Base-by-base conservation (phyloP, 805 yeast species). In the Wickerhamomyces hampshirensis region DNA sequence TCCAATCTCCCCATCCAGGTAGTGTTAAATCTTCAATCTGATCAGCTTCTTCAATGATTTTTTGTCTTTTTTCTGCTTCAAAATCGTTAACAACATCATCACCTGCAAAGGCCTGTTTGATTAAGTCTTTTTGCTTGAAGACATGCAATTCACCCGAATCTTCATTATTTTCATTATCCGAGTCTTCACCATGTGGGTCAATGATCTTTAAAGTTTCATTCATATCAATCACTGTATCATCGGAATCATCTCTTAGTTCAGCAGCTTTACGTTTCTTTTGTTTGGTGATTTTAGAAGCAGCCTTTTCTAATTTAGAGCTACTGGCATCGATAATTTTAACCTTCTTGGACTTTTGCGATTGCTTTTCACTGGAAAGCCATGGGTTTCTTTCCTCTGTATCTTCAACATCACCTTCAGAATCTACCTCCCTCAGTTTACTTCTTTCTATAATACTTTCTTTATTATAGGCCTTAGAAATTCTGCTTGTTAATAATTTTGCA, bases 1-100 rank as follows among this genome's bases (percentile, higher is more conserved):
- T 84, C 98, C 98, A 93, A 30, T 83, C 84, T 32, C 98, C 98
- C 97, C 98, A 93, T 1, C 98, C 98, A 4, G 97, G 98, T 35
- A 89, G 62, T 0, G 95, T 82, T 32, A 83, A 63, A 56, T 89
- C 96, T 40, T 83, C 80, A 51, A 81, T 88, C 55, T 86, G 73
- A 60, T 91, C 97, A 39, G 78, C 97, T 59, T 91, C 97, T 31
- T 83, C 88, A 30, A 66, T 73, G 5, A 71, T 68, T 10, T 73
- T 73, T 47, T 75, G 70, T 39, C 68, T 65, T 64, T 91, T 93
- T 50, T 89, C 98, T 11, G 65, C 71, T 44, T 75, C 77, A 58
- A 93, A 93, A 47, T 88, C 71, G 6, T 68, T 65, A 12, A 86
- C 84, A 27, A 91, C 96, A 56, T 93, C 93, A 63, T 93, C 98